Evolutionary conservation across 192 early-diverging fungal genomes (phyloP).

Genomic region (Spinellus fusiger): DNA sequence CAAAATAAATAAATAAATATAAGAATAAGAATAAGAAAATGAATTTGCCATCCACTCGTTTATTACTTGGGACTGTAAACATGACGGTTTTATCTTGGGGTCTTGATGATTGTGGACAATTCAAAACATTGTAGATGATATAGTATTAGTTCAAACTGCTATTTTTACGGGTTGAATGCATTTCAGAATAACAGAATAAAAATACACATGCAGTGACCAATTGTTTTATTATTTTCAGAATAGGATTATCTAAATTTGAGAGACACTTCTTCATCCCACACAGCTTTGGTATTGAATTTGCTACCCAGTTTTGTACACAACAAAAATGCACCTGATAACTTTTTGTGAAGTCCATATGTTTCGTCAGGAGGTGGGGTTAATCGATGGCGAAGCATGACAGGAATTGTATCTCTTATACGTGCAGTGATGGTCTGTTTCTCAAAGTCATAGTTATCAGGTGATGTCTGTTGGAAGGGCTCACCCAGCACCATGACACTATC

Average conservation of each 20-base stretch:
- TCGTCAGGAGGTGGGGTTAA: constrained; percentile 98
- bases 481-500: constrained; percentile 82
- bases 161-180: too few relatives aligned
- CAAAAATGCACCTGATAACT: constrained; percentile 89
- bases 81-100: too few relatives aligned
- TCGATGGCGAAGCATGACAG: constrained; percentile 89
- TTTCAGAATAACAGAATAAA: too few relatives aligned
- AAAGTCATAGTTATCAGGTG: constrained; percentile 70
- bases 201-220: too few relatives aligned
- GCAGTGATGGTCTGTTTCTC: constrained; percentile 75
- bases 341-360: constrained; percentile 92
- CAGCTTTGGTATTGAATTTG: constrained; percentile 29
- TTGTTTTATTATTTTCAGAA: not conserved
- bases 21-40: too few relatives aligned
- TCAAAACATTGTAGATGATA: too few relatives aligned
- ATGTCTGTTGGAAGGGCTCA: constrained; percentile 65
- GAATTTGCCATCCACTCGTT: too few relatives aligned
- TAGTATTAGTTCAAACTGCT: too few relatives aligned
- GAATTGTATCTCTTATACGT: constrained; percentile 82
- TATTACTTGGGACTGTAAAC: too few relatives aligned
- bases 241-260: not conserved
- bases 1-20: too few relatives aligned
- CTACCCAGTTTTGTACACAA: constrained; percentile 76
- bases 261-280: constrained; percentile 28
- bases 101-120: too few relatives aligned